Conservation (phyloP, 495 filamentous ascomycete genomes). For the Hypoxylon crocopeplum region DNA sequence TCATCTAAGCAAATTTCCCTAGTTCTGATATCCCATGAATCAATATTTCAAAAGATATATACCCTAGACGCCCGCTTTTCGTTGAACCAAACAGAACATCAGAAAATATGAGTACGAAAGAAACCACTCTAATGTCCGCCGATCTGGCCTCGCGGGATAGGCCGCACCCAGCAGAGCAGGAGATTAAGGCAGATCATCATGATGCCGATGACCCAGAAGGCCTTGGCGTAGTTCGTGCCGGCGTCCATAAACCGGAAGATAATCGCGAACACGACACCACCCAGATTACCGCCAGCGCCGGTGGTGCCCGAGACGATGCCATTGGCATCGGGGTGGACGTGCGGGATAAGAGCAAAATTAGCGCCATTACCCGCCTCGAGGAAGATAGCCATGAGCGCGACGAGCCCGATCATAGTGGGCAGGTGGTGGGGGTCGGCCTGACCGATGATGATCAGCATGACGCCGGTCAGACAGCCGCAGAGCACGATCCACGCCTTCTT, state of each 20-base stretch:
- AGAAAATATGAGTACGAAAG: too few species aligned
- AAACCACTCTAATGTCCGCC: conserved; percentile 56
- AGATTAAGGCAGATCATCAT: conserved; percentile 74
- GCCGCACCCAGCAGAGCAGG: conserved; percentile 72
- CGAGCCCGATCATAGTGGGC: conserved; percentile 76
- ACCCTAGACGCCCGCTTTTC: too few species aligned
- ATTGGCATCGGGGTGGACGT: conserved; percentile 76
- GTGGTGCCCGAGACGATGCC: conserved; percentile 70
- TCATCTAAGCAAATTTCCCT: too few species aligned
- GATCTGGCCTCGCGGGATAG: conserved; percentile 72
- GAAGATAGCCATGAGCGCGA: conserved; percentile 78
- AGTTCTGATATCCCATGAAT: too few species aligned
- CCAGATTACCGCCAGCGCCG: conserved; percentile 70
- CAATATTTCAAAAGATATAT: too few species aligned
- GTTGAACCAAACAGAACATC: too few species aligned
- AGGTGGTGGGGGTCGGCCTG: conserved; percentile 63
- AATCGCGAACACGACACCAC: conserved; percentile 84
- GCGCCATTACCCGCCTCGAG: conserved; percentile 84
- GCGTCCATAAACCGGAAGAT: conserved; percentile 77
- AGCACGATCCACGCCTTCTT: conserved; percentile 78
- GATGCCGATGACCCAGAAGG: conserved; percentile 84
- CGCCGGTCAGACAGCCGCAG: conserved; percentile 68
- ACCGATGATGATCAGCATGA: conserved; percentile 75
- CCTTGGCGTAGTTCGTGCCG: conserved; percentile 67
- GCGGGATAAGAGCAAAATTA: conserved; percentile 85